A percentile compares a stretch with the other conserved stretches of the same genome.
These are phyloP conservation scores for Maudiozyma barnettii DNA, from an alignment of 805 yeast species.

Conservation along the genomic window DNA sequence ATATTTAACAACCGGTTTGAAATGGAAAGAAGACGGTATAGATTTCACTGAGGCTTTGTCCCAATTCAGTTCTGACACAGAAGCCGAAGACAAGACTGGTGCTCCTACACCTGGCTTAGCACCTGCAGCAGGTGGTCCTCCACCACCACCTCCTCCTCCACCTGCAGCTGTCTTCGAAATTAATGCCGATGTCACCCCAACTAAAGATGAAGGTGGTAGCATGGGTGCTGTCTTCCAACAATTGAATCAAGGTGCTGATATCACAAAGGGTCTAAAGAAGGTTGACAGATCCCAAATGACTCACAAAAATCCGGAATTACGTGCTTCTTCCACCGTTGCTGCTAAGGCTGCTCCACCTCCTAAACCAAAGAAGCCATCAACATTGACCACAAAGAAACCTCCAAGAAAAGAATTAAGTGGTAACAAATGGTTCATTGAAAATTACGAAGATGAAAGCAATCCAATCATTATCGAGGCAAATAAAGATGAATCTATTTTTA, in stretches of 20 bases:
- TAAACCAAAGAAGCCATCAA: constrained; percentile 76
- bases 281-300: constrained; percentile 92
- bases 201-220: constrained; percentile 35
- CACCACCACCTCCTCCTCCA: constrained; percentile 70
- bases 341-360: constrained; percentile 41
- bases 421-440: constrained; percentile 82
- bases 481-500: constrained; percentile 80
- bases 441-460: constrained; percentile 52
- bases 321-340: constrained; percentile 46
- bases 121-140: constrained; percentile 26
- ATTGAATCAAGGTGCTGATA: constrained; percentile 71
- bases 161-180: constrained; percentile 60
- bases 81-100: constrained; percentile 5
- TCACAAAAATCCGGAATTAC: constrained; percentile 78
- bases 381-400: constrained; percentile 41
- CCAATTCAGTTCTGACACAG: constrained; percentile 15
- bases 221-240: constrained; percentile 89
- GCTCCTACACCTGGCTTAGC: constrained; percentile 31
- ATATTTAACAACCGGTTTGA: constrained; percentile 73
- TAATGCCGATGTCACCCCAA: constrained; percentile 16
- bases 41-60: constrained; percentile 38
- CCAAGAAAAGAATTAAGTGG: constrained; percentile 70
- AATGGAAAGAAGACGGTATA: constrained; percentile 61
- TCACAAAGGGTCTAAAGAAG: constrained; percentile 80
- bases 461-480: constrained; percentile 62